Evolutionary conservation across 352 stramenopile genomes (phyloP).

Genomic region (Phytophthora tubulina): DNA sequence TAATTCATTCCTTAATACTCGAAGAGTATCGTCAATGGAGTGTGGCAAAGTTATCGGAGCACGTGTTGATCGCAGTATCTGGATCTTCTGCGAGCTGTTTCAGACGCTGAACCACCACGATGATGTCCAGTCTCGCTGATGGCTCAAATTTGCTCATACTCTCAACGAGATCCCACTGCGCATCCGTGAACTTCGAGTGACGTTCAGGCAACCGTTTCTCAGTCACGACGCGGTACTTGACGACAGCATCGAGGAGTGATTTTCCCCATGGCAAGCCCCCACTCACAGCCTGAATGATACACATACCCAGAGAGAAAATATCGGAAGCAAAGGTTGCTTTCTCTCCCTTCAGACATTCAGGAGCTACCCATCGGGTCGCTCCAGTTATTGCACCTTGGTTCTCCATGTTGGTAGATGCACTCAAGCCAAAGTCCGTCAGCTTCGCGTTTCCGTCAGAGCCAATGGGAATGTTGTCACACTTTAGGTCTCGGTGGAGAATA

Average conservation of each 20-base stretch:
- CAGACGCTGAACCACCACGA: constrained; percentile 7
- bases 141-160: constrained; percentile 17
- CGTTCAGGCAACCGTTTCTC: constrained; percentile 9
- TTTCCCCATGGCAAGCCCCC: constrained; percentile 9
- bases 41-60: too few species aligned
- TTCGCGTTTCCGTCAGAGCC: constrained; percentile 38
- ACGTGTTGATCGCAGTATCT: background rate
- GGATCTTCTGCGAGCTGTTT: background rate
- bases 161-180: constrained; percentile 10
- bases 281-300: constrained; percentile 16
- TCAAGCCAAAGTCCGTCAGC: constrained; percentile 43
- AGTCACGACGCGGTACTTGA: background rate
- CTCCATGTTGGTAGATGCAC: background rate
- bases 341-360: constrained; percentile 6
- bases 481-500: constrained; percentile 43
- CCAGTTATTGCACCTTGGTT: background rate
- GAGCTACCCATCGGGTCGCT: constrained; percentile 8
- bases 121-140: background rate
- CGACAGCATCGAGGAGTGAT: background rate
- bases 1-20: background rate
- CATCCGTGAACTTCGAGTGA: constrained; percentile 1
- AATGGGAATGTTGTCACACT: constrained; percentile 49
- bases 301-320: constrained; percentile 27
- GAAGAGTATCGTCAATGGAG: background rate
- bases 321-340: constrained; percentile 5